Evolutionary conservation across 1,284 basidiomycete species (phyloP).

Genomic region (Macrocystidia cucumis): DNA sequence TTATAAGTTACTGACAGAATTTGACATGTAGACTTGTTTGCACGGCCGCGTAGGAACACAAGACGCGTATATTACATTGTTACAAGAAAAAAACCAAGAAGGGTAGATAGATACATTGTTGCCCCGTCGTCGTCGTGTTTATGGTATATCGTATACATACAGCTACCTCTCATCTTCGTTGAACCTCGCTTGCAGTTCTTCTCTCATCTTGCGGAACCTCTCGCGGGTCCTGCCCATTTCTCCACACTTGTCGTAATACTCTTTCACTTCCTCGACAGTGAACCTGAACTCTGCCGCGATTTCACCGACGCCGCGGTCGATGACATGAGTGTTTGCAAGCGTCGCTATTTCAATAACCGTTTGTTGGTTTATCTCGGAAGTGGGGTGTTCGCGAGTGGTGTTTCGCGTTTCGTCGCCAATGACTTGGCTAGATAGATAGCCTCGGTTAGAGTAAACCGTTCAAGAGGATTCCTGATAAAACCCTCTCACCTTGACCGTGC

Average conservation of each 20-base stretch:
- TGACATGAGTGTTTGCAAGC: conserved; percentile 54
- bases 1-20: conserved; percentile 47
- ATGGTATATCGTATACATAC: conserved; percentile 1
- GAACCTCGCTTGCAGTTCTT: conserved; percentile 37
- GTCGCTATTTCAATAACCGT: conserved; percentile 26
- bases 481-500: conserved; percentile 20
- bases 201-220: conserved; percentile 61
- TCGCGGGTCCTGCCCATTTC: conserved; percentile 55
- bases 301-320: conserved; percentile 51
- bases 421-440: no score
- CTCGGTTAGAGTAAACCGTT: conserved; percentile 6
- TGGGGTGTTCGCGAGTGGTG: conserved; percentile 1
- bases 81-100: background rate
- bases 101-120: background rate
- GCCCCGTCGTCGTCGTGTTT: conserved; percentile 1
- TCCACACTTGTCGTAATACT: conserved; percentile 62
- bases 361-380: conserved; percentile 17
- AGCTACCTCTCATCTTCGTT: conserved; percentile 20
- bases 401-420: conserved; percentile 7
- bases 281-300: conserved; percentile 63
- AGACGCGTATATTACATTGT: no score
- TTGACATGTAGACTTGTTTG: conserved; percentile 29
- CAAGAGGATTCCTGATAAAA: conserved; percentile 4
- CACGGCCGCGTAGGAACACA: background rate
- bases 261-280: conserved; percentile 64